Conservation (phyloP, 2,329 filamentous ascomycete species). For the Pseudocercospora macadamiae region DNA sequence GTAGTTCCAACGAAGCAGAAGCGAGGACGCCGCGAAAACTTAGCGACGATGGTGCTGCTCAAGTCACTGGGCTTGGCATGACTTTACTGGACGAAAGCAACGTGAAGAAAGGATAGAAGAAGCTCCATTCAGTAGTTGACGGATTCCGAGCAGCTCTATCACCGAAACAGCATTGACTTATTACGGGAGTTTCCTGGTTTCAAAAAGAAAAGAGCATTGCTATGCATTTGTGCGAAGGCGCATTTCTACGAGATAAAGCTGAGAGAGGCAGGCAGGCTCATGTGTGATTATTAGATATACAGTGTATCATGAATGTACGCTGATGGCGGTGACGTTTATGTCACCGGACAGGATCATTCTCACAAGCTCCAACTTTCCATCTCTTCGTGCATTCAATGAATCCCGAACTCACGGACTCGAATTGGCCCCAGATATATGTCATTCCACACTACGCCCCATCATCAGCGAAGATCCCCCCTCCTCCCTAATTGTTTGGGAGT, state of each 20-base stretch:
- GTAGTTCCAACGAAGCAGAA: neutral
- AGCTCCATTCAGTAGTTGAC: no score
- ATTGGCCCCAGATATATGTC: no score
- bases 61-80: slow-evolving; percentile 8
- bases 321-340: neutral
- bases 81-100: slow-evolving; percentile 1
- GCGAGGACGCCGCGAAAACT: slow-evolving; percentile 6
- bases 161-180: no score
- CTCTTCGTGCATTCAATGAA: no score
- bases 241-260: neutral
- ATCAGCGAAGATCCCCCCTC: no score
- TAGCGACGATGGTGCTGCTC: neutral
- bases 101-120: slow-evolving; percentile 1
- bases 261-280: neutral
- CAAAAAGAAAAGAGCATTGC: neutral
- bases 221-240: neutral
- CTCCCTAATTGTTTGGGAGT: no score
- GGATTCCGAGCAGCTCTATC: no score
- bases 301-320: neutral
- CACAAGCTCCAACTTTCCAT: no score
- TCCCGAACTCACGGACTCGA: no score
- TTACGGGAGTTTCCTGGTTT: neutral
- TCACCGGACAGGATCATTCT: no score
- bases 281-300: neutral
- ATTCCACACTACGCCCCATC: no score